Base-by-base conservation (phyloP, 1,284 basidiomycete genomes). In the Apiotrichum laibachii region DNA sequence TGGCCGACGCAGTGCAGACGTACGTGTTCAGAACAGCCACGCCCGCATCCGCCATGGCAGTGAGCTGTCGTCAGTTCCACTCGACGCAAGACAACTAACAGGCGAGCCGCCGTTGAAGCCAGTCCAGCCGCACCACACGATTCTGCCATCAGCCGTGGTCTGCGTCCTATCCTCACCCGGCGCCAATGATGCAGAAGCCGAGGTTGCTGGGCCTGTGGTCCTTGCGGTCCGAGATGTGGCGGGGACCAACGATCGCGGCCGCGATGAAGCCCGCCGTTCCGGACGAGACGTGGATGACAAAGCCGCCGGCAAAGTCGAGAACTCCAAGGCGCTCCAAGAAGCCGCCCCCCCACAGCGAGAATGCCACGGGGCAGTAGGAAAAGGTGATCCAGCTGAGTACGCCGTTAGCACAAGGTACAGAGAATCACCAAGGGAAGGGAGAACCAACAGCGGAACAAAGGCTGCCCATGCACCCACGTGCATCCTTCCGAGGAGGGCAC, bases 21-120 rank as follows among this genome's bases (percentile, higher is more conserved):
- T 65, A 61, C 21, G 65, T 67, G 58, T 65, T 67, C 53, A 67
- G 64, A 4, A 67, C 65, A 13, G 64, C 64, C 33, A 55, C 59
- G 50, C 62, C 60, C 2, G 65, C 57, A 37, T 61, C 60, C 34
- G 65, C 59, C 19, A 35, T 55, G 18, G 65, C 65, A 15, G 57
- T 50, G 45, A 64, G 64, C 43, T 56, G 56, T 35, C 39, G 40
- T 42, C 26, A 44, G 42, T 21, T 53, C 10, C 13, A 16, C 40
- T 31, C 4, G 3, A 31, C 7, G 7, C 26, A 31, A 31, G 12
- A 22, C 26, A 19, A 42, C 49, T 44, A 5, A 54, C 37, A 21
- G 57, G 40, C n/a, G 55, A 55, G 43, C 61, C 64, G 33, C 58
- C 58, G 35, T 60, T 63, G 57, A 59, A 60, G 4, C 58, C 58